Percentiles rank a stretch among this genome's conserved stretches.
Conservation (phyloP, 1,139 yeast genomes). For the Scheffersomyces illinoinensis region DNA sequence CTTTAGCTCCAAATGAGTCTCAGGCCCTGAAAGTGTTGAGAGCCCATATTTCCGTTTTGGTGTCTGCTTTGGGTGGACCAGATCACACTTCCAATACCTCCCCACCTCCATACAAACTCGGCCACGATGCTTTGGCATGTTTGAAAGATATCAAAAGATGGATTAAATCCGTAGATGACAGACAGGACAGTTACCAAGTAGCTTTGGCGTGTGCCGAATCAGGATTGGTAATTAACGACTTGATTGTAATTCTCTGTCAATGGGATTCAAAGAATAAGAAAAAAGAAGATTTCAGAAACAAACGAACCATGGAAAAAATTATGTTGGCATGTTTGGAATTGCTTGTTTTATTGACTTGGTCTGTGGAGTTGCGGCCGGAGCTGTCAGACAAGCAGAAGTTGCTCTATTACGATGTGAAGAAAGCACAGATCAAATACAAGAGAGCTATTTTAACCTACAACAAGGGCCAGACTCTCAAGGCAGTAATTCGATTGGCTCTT, state of each 20-base stretch:
- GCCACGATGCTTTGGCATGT: conserved; percentile 90
- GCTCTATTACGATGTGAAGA: conserved; percentile 59
- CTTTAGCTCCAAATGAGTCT: conserved; percentile 37
- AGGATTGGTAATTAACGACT: conserved; percentile 70
- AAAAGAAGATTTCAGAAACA: conserved; percentile 27
- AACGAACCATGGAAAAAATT: conserved; percentile 53
- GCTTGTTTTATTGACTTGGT: conserved; percentile 86
- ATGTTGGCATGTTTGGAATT: conserved; percentile 76
- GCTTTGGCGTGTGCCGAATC: conserved; percentile 87
- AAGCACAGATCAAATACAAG: conserved; percentile 72
- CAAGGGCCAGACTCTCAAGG: conserved; percentile 64
- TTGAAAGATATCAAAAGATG: conserved; percentile 84
- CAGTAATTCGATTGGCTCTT: conserved; percentile 68
- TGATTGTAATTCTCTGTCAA: conserved; percentile 71
- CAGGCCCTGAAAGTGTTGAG: conserved; percentile 49
- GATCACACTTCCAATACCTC: conserved; percentile 52
- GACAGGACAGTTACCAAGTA: conserved; percentile 67
- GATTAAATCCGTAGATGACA: conserved; percentile 83
- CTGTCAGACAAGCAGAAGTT: conserved; percentile 57
- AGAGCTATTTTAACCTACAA: conserved; percentile 59
- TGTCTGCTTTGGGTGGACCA: conserved; percentile 80
- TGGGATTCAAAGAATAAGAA: conserved; percentile 55
- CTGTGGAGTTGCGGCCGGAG: conserved; percentile 50
- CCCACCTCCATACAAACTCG: conserved; percentile 67
- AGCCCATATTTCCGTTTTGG: conserved; percentile 70